Evolutionary conservation across 2,329 filamentous ascomycete genomes (phyloP), one percentile per base, ranked within the genome.

Genomic region (Fusarium secorum): DNA sequence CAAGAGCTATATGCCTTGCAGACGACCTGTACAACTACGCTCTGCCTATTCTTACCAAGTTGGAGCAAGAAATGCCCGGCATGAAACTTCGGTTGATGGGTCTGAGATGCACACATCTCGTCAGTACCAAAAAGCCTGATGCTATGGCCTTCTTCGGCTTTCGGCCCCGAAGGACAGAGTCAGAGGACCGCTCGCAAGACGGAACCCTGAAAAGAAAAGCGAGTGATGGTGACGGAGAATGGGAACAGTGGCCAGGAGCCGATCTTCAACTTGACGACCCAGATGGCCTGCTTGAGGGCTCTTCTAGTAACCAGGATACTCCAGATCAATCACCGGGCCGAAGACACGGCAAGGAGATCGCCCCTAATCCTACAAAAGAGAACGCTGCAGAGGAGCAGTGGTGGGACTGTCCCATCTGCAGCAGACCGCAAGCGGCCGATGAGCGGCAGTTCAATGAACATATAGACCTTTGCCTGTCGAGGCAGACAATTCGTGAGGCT

Each of bases 331-430:
- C 64, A 2, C 62, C 64, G 35, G 56, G 58, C 48, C 66, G 75
- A 57, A 70, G 68, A 18, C 85, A 88, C 58, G 85, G 84, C 41
- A 87, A 87, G 66, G 87, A 89, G 71, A 82, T 88, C 35, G 73
- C 82, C 2, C 82, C 86, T 4, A 86, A 85, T 68, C 82, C 82
- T 7, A 82, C 76, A 52, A 82, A 80, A 62, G 69, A 75, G 24
- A 56, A 70, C 17, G 49, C 74, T 8, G 76, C 78, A 14, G 79
- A 82, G 57, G 81, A 87, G 56, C 84, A 89, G 49, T 85, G 84
- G 79, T 98, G 95, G 95, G 87, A 91, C 39, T 99, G 96, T 79
- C 96, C 96, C 0, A 93, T 98, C 46, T 99, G 96, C 79, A 82
- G 84, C n/a, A 85, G 91, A 20, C 90, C 93, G 0, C 95, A 98